Percentiles rank a stretch among this genome's conserved stretches.
Conservation (phyloP, 1,139 yeast genomes). For the Kurtzmaniella quercitrusa region DNA sequence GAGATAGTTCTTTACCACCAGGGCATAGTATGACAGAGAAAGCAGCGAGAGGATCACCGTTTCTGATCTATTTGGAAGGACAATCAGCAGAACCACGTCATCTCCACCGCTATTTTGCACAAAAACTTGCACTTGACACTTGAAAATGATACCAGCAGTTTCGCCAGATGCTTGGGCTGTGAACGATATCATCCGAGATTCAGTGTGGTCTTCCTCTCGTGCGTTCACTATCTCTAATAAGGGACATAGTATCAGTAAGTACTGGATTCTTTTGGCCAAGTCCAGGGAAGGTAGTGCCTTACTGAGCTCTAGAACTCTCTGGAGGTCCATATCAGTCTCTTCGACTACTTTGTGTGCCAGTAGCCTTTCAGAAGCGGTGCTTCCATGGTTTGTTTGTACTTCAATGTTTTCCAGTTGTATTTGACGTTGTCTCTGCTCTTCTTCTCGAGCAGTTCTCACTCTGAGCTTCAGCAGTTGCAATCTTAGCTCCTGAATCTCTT, state of each 20-base stretch:
- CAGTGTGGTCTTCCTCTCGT: neutral
- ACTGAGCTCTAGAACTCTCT: neutral
- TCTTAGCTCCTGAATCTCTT: slow-evolving; percentile 18
- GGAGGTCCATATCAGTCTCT: neutral
- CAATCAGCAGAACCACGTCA: slow-evolving; percentile 1
- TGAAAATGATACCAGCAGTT: slow-evolving; percentile 14
- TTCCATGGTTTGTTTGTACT: slow-evolving; percentile 12
- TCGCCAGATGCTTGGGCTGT: slow-evolving; percentile 17
- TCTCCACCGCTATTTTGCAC: slow-evolving; percentile 10
- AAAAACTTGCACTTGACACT: slow-evolving; percentile 15
- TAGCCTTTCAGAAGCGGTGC: too few species aligned
- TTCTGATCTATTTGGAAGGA: slow-evolving; percentile 6
- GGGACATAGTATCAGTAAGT: neutral
- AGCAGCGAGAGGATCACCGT: slow-evolving; percentile 13
- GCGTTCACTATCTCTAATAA: neutral
- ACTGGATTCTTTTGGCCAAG: neutral
- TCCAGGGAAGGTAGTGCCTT: neutral
- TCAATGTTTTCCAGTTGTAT: slow-evolving; percentile 18
- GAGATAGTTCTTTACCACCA: slow-evolving; percentile 19
- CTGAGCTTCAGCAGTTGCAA: slow-evolving; percentile 15
- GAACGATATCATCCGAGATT: slow-evolving; percentile 18
- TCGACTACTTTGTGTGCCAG: too few species aligned
- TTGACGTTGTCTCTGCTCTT: slow-evolving; percentile 13
- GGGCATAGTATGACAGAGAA: slow-evolving; percentile 19
- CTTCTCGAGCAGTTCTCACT: slow-evolving; percentile 6